phyloP scores from a whole-genome alignment of 1,139 yeast genomes.

The Zygosaccharomyces sapae region DNA sequence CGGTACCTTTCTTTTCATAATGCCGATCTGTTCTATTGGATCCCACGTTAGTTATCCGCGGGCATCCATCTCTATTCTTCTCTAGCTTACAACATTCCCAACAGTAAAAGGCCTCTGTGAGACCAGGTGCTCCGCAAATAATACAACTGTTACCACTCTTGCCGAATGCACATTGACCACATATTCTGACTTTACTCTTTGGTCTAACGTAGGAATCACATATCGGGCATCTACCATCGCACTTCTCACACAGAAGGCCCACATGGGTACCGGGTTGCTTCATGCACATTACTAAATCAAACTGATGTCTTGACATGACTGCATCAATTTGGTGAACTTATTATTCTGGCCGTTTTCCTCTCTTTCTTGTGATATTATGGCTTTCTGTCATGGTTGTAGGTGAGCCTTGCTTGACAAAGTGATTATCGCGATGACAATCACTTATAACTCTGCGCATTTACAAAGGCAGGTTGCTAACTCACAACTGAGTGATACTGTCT shows the following conservation, averaged over 20 bases:
- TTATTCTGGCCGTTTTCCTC: no score
- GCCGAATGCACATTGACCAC: conserved; percentile 84
- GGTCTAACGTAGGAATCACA: conserved; percentile 89
- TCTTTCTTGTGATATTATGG: conserved; percentile 1
- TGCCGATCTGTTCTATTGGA: conserved; percentile 65
- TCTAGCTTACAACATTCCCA: conserved; percentile 78
- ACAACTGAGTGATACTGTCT: not conserved
- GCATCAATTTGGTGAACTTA: no score
- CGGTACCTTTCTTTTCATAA: conserved; percentile 45
- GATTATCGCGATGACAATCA: not conserved
- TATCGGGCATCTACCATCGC: conserved; percentile 89
- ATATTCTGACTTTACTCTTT: conserved; percentile 62
- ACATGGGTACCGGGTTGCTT: conserved; percentile 74
- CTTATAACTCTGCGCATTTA: conserved; percentile 29
- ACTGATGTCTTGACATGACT: conserved; percentile 83
- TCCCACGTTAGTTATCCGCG: conserved; percentile 76
- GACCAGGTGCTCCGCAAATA: conserved; percentile 60
- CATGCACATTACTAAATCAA: conserved; percentile 79
- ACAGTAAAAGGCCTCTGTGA: conserved; percentile 75
- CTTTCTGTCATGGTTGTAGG: not conserved
- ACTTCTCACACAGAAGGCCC: conserved; percentile 73
- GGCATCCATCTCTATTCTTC: conserved; percentile 90
- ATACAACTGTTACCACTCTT: conserved; percentile 63
- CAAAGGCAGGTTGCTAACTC: conserved; percentile 7
- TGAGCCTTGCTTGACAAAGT: not conserved